A percentile compares a stretch with the other conserved stretches of the same genome.
Evolutionary conservation across 192 early-diverging fungal genomes (phyloP).

Genomic region (Coemansia sp.): DNA sequence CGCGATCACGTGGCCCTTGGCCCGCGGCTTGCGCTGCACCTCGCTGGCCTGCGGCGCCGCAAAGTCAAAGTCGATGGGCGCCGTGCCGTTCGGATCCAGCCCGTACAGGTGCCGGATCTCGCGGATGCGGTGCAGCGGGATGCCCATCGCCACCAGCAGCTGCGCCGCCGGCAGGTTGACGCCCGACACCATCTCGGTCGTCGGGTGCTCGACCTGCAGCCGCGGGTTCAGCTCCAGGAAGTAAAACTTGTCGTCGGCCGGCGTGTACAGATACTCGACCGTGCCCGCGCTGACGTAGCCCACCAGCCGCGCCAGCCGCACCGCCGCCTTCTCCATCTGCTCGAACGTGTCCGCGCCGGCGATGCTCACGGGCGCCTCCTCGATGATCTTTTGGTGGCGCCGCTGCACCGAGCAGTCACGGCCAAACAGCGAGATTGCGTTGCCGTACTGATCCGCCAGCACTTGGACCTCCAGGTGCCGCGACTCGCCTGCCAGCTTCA

Average conservation of each 20-base stretch:
- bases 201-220: conserved; percentile 98
- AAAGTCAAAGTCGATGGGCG: conserved; percentile 94
- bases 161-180: conserved; percentile 98
- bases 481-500: conserved; percentile 93
- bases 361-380: conserved; percentile 93
- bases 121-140: conserved; percentile 89
- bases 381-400: conserved; percentile 98
- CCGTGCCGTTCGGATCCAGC: conserved; percentile 76
- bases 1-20: conserved; percentile 98
- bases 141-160: conserved; percentile 98
- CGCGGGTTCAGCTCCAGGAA: conserved; percentile 98
- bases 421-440: conserved; percentile 97
- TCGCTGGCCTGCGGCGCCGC: conserved; percentile 64
- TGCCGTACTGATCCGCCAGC: conserved; percentile 93
- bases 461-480: conserved; percentile 97
- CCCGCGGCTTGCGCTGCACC: conserved; percentile 85
- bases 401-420: conserved; percentile 98
- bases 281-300: conserved; percentile 96
- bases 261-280: conserved; percentile 94
- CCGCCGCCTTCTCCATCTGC: conserved; percentile 96
- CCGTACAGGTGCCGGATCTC: conserved; percentile 97
- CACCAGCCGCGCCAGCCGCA: conserved; percentile 86
- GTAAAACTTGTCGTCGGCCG: conserved; percentile 80
- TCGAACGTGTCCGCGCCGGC: conserved; percentile 73
- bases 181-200: conserved; percentile 98